Base-by-base conservation (phyloP, 2,329 filamentous ascomycete genomes). In the Juglanconis oblonga region DNA sequence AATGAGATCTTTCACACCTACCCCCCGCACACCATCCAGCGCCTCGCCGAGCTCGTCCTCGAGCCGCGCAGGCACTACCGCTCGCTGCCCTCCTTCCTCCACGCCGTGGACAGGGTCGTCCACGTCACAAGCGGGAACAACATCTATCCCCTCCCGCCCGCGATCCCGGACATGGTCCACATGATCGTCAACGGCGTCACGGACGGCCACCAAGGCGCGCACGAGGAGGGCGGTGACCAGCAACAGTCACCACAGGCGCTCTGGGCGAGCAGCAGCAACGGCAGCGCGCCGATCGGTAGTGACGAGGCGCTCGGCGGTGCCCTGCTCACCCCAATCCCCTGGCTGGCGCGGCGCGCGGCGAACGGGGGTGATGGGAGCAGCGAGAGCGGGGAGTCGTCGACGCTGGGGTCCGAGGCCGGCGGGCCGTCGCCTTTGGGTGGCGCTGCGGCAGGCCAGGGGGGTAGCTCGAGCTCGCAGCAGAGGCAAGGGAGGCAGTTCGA, bases 231-330 rank as follows among this genome's bases (percentile, higher is more conserved):
- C 66, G 42, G 44, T 14, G 67, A 69, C 42, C 4, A 11, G 42
- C 8, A 45, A n/a, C 42, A 14, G 42, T 6, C 8, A 24, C 45
- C 45, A 13, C 45, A 48, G 24, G 24, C 45, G 8, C 9, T 44
- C n/a, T 82, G 81, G 78, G 75, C 75, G 50, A 81, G 52, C 45
- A 55, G 14, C 29, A 60, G 52, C 17, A 60, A 29, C 42, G 52
- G 55, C 31, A 58, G 59, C 17, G 54, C 51, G 2, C 57, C 35
- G 3, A 51, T 94, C 6, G 93, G 92, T 2, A 92, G 90, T 52
- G 94, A 98, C 68, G 94, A 97, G 72, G 89, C 89, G 11, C 79
- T 98, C 1, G 94, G 94, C 29, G 95, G 95, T 6, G 95, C 95
- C 0, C 80, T 97, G 17, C 80, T 99, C 53, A 98, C 94, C 1